Conservation (phyloP, 2,329 filamentous ascomycete genomes). For the Botryosphaeria dothidea region DNA sequence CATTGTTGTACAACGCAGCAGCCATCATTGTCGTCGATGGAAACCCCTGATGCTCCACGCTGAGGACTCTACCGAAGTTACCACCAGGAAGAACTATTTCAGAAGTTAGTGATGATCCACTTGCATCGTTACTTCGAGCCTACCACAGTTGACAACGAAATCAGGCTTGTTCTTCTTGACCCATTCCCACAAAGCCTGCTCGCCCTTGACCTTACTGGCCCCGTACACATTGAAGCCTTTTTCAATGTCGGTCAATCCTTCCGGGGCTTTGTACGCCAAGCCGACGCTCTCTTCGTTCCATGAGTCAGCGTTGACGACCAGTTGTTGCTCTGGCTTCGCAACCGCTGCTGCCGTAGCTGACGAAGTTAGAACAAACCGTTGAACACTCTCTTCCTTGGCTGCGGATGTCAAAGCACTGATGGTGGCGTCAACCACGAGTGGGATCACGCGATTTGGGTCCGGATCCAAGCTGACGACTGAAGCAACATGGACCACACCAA, state of each 20-base stretch:
- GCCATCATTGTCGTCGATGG: background rate
- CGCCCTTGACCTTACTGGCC: slow-evolving; percentile 44
- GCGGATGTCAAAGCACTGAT: slow-evolving; percentile 44
- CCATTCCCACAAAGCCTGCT: slow-evolving; percentile 46
- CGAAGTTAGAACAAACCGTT: slow-evolving; percentile 47
- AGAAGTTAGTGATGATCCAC: too few relatives aligned
- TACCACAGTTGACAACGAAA: slow-evolving; percentile 40
- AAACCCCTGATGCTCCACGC: background rate
- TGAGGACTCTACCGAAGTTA: background rate
- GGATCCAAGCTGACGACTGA: slow-evolving; percentile 40
- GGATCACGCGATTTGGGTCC: slow-evolving; percentile 23
- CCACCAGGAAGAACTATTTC: background rate
- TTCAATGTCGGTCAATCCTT: background rate
- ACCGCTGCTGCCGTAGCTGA: slow-evolving; percentile 43
- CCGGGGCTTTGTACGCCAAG: too few relatives aligned
- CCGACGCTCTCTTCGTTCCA: too few relatives aligned
- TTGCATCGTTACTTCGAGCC: too few relatives aligned
- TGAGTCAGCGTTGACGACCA: too few relatives aligned
- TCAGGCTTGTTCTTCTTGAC: slow-evolving; percentile 39
- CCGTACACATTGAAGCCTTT: slow-evolving; percentile 9
- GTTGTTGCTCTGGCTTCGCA: too few relatives aligned
- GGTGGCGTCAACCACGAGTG: slow-evolving; percentile 36
- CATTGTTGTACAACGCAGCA: too few relatives aligned
- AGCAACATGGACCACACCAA: slow-evolving; percentile 49
- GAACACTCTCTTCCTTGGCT: slow-evolving; percentile 41